phyloP scores from a whole-genome alignment of 208 protist genomes.

The Leishmania tropica region DNA sequence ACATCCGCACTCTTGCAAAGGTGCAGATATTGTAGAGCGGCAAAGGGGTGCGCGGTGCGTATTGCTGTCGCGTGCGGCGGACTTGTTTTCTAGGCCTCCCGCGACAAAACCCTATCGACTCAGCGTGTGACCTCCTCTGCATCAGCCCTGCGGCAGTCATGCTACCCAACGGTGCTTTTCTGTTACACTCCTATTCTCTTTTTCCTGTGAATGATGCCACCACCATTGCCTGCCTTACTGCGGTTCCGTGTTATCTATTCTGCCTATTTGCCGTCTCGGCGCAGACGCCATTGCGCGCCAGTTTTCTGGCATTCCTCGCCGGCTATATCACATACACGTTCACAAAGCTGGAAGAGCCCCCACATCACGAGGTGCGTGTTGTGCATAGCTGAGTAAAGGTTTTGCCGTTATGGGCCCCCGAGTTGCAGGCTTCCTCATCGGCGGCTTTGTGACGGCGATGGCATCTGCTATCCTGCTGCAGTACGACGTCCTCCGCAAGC shows the following conservation, averaged over 20 bases:
- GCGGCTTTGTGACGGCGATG: conserved; percentile 22
- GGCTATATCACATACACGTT: conserved; percentile 1
- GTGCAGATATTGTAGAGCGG: background rate
- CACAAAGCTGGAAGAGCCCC: background rate
- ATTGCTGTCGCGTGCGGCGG: background rate
- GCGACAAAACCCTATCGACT: background rate
- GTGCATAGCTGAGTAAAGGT: background rate
- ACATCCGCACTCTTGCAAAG: background rate
- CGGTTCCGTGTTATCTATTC: background rate
- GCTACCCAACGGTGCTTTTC: background rate
- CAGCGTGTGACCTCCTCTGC: background rate
- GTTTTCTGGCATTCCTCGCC: background rate
- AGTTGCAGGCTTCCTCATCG: conserved; percentile 26
- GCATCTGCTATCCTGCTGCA: conserved; percentile 19
- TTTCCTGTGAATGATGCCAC: background rate
- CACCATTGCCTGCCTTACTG: background rate
- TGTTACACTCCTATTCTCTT: background rate
- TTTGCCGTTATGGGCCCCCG: conserved; percentile 17
- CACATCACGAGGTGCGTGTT: background rate
- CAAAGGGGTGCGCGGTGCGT: background rate
- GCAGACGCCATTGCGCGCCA: background rate
- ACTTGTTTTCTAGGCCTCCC: background rate
- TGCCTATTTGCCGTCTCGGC: background rate
- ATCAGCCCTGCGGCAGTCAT: background rate
- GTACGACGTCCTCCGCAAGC: conserved; percentile 35